These are phyloP conservation scores for Populus hybrid DNA, from an alignment of 441 rosid genomes.

Conservation along the genomic window DNA sequence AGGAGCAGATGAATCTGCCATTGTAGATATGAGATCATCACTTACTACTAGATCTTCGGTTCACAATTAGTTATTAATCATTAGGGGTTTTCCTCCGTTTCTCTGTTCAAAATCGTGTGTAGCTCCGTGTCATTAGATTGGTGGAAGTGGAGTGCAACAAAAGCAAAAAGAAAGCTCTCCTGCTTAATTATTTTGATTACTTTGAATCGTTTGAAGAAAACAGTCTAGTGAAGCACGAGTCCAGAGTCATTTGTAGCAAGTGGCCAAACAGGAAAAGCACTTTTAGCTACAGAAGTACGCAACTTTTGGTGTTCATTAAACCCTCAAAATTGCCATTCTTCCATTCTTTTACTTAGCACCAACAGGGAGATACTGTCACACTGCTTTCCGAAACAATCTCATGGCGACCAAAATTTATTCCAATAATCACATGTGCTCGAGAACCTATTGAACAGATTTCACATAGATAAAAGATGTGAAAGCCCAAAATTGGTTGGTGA, in stretches of 20 bases:
- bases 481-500: neutral
- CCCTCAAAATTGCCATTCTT: neutral
- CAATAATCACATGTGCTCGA: neutral
- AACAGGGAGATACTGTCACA: neutral
- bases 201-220: neutral
- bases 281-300: neutral
- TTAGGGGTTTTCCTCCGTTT: neutral
- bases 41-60: slow-evolving; percentile 70
- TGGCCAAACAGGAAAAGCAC: neutral
- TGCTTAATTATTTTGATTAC: neutral
- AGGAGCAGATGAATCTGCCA: slow-evolving; percentile 79
- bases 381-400: neutral
- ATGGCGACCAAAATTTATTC: neutral
- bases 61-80: slow-evolving; percentile 26
- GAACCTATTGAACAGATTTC: too few relatives aligned
- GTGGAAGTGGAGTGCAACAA: neutral
- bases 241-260: neutral
- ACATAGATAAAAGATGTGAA: too few relatives aligned
- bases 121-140: neutral
- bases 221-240: neutral
- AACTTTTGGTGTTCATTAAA: neutral
- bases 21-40: slow-evolving; percentile 86
- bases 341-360: neutral
- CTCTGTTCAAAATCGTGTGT: neutral
- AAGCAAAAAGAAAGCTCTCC: neutral